Evolutionary conservation across 345 rosid genomes (phyloP).

Genomic region (Eucalyptus cladocalyx): DNA sequence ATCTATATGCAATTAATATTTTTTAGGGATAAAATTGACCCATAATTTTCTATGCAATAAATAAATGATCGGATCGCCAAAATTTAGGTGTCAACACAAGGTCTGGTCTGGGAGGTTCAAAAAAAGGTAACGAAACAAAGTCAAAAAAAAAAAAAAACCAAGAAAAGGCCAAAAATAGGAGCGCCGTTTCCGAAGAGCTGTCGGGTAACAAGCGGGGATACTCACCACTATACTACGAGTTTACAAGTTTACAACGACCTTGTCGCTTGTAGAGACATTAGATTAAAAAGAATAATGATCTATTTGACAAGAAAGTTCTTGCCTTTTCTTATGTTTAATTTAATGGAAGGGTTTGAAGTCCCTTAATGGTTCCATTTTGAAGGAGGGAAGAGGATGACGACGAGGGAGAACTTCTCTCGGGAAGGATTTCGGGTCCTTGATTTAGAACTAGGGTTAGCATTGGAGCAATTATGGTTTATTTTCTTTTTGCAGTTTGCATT

Average conservation of each 20-base stretch:
- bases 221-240: constrained; percentile 74
- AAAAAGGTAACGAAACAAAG: neutral
- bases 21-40: no score
- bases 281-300: no score
- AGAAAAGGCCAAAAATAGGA: neutral
- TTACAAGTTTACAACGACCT: no score
- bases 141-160: fast-evolving
- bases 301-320: neutral
- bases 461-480: neutral
- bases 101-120: neutral
- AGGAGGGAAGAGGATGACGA: neutral
- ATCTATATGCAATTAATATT: no score
- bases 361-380: neutral
- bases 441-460: neutral
- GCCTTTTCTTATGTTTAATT: neutral
- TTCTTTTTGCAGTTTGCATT: neutral
- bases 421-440: neutral
- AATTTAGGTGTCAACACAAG: no score
- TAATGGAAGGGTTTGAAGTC: neutral
- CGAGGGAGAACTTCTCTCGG: neutral
- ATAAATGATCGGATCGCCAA: no score
- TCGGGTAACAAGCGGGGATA: constrained; percentile 78
- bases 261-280: no score
- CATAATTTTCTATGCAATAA: no score
- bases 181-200: constrained; percentile 78